phyloP scores from a whole-genome alignment of 371 early-diverging fungal species.

The Haplosporangium sp. region DNA sequence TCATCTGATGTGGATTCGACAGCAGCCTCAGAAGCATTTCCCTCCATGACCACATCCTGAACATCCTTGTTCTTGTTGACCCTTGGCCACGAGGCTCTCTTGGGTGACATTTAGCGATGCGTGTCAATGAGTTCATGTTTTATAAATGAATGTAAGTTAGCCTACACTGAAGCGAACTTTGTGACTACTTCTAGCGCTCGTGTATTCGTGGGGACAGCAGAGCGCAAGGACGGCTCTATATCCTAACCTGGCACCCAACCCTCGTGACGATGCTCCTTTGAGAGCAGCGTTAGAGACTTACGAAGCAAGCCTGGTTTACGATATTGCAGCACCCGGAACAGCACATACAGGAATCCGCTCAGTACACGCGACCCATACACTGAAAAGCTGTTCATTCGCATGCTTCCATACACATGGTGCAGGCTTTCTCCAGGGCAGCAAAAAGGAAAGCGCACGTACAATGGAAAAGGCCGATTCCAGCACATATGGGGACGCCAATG shows the following conservation, averaged over 20 bases:
- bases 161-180: too few relatives aligned
- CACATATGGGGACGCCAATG: slow-evolving; percentile 23
- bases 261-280: slow-evolving; percentile 13
- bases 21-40: slow-evolving; percentile 15
- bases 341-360: slow-evolving; percentile 4
- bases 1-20: slow-evolving; percentile 14
- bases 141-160: too few relatives aligned
- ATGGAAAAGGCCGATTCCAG: slow-evolving; percentile 1
- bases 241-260: slow-evolving; percentile 20
- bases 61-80: slow-evolving; percentile 13
- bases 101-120: slow-evolving; percentile 45
- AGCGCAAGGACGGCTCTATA: not conserved
- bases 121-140: too few relatives aligned
- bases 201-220: slow-evolving; percentile 5
- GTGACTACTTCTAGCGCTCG: too few relatives aligned
- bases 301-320: slow-evolving; percentile 7
- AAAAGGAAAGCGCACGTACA: not conserved
- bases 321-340: slow-evolving; percentile 8
- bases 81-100: slow-evolving; percentile 43
- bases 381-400: slow-evolving; percentile 18
- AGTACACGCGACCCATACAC: slow-evolving; percentile 23
- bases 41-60: slow-evolving; percentile 41
- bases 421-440: not conserved
- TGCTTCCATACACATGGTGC: slow-evolving; percentile 13
- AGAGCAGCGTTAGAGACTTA: slow-evolving; percentile 6